Evolutionary conservation across 148 eudicot genomes (phyloP), one percentile per base, ranked within the genome.

Genomic region (Rhododendron mucronatum): DNA sequence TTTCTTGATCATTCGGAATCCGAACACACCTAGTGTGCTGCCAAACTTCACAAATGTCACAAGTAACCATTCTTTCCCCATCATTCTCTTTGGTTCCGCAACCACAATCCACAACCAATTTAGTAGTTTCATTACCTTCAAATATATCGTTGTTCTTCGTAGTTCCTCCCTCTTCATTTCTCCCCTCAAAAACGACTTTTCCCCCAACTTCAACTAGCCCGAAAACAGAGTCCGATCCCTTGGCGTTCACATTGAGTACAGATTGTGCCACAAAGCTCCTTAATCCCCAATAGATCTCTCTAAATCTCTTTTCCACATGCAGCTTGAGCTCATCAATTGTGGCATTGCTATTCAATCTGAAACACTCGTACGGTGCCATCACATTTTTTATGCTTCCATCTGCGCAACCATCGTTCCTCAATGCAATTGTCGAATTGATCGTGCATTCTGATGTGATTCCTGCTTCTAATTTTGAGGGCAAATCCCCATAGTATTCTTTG

Each of bases 41-140:
- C 95, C 95, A 92, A 84, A 93, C 94, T 85, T 95, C 98, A 85
- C 99, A 97, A 28, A 97, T 91, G 79, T 97, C 99, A 88, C 98
- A 97, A 26, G 90, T 91, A 8, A 97, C 96, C 98, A 95, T 93
- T 76, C 98, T 89, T 81, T 97, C 99, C 0, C 99, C 99, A 85
- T 95, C 98, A 41, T 95, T 94, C 44, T 91, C 91, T 85, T 94
- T 92, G 1, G 95, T 89, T 78, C 99, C 99, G 87, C 99, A 97
- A 82, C 87, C 76, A 83, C 99, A 97, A 79, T 97, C 96, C 65
- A 97, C 90, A 39, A 51, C 78, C 16, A 41, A 11, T n/a, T 86
- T 88, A 9, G 35, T 71, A 9, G 28, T 71, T 59, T 69, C 35
- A 76, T 7, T n/a, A 51, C 87, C 87, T 83, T 91, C 90, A 71